Base-by-base conservation (phyloP, 2,329 filamentous ascomycete genomes). In the Fusarium albidum region DNA sequence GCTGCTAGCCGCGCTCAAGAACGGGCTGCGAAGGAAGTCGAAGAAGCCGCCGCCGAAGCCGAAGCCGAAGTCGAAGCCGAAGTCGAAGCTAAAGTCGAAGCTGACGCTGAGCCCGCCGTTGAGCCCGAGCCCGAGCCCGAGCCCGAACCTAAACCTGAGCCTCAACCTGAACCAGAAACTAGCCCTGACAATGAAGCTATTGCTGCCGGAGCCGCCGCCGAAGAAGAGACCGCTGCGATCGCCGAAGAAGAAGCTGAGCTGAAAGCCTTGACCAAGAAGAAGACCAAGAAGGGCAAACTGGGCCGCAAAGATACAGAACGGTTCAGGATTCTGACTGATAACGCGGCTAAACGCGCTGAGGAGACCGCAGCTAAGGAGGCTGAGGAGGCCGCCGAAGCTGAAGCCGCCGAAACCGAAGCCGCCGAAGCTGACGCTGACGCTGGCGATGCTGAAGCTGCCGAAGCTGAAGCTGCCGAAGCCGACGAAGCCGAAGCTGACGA, bases 171-270 rank as follows among this genome's bases (percentile, higher is more conserved):
- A 29, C 46, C 48, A 11, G 29, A 18, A 34, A 14, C 45, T 37
- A 48, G 38, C 11, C 28, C 17, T 11, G 52, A 61, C n/a, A 26
- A 29, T 38, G 27, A 40, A 21, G 39, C 38, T 18, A 37, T 28
- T 17, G 46, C 29, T 11, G 53, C 31, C 33, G 44, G n/a, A n/a
- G n/a, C n/a, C n/a, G n/a, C n/a, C n/a, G n/a, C 41, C 13, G 47
- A 45, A 52, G 43, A 45, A 13, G 41, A 73, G 54, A 67, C 70
- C 21, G 59, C 68, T 27, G 68, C 68, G 3, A 49, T 52, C 2
- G 52, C 48, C 3, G 46, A 58, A 40, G 62, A 79, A 50, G 74
- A 72, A 7, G 72, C 75, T 38, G 76, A 80, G 62, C 74, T 75
- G 17, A 72, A 71, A 13, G 71, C 71, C 14, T 71, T 72, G 42